Evolutionary conservation across 208 protist genomes (phyloP).

Genomic region (Crithidia acanthocephali): DNA sequence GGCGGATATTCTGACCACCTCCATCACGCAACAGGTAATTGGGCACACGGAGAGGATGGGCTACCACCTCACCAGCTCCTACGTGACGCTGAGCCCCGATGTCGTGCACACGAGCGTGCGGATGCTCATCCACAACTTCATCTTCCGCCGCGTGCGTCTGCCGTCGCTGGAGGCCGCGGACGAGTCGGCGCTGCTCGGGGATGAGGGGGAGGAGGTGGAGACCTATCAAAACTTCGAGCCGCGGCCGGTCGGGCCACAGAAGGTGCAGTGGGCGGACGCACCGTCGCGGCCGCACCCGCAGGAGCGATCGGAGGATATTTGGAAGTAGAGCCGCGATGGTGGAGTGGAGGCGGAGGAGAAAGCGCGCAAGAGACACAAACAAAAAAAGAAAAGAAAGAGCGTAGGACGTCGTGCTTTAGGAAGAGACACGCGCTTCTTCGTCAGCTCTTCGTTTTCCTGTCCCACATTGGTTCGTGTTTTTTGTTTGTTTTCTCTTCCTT

Average conservation of each 20-base stretch:
- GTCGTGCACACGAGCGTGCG: constrained; percentile 88
- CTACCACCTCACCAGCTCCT: constrained; percentile 76
- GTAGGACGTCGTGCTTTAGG: too few species aligned
- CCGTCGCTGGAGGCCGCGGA: constrained; percentile 60
- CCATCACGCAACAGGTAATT: constrained; percentile 84
- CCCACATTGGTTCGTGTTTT: too few species aligned
- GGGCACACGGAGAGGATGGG: constrained; percentile 83
- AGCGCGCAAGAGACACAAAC: not conserved
- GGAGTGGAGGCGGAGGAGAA: not conserved
- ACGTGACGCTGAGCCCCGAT: constrained; percentile 87
- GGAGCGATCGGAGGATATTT: constrained; percentile 35
- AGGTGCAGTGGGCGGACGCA: constrained; percentile 33
- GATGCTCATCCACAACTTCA: constrained; percentile 88
- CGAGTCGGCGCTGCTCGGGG: constrained; percentile 45
- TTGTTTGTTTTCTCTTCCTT: too few species aligned
- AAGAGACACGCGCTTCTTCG: too few species aligned
- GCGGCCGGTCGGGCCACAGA: constrained; percentile 65
- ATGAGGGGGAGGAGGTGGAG: constrained; percentile 62
- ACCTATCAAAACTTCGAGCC: constrained; percentile 72
- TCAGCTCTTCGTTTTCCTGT: too few species aligned
- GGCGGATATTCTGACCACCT: constrained; percentile 84
- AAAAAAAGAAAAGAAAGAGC: too few species aligned
- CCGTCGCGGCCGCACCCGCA: constrained; percentile 39
- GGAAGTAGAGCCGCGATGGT: constrained; percentile 32
- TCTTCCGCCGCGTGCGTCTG: constrained; percentile 70